Percentiles rank a stretch among this genome's conserved stretches.
These are phyloP conservation scores for Torulaspora gathmanii DNA, from an alignment of 805 yeast species.

Conservation along the genomic window DNA sequence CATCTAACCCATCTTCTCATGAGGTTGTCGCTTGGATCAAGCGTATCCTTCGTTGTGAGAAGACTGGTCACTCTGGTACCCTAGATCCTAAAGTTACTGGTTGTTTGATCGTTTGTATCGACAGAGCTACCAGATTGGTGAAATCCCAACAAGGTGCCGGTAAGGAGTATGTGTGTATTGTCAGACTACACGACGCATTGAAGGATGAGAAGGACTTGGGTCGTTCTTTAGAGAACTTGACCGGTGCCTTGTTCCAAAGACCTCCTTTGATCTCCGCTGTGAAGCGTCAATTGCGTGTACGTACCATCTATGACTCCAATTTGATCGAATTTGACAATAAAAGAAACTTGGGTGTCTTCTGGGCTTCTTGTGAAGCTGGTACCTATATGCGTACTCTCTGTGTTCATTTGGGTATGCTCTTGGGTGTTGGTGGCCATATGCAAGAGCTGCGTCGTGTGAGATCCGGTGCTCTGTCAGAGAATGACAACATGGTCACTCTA, in stretches of 20 bases:
- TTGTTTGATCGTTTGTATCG: constrained; percentile 95
- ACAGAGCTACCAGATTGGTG: constrained; percentile 95
- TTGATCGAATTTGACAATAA: constrained; percentile 94
- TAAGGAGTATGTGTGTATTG: constrained; percentile 98
- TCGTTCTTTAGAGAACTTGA: constrained; percentile 83
- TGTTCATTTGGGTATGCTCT: constrained; percentile 96
- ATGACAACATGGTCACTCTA: constrained; percentile 86
- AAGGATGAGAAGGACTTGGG: constrained; percentile 86
- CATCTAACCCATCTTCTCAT: constrained; percentile 96
- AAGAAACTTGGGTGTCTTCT: constrained; percentile 94
- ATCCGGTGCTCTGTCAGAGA: constrained; percentile 91
- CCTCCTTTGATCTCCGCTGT: constrained; percentile 99
- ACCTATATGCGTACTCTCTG: constrained; percentile 99
- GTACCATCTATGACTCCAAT: constrained; percentile 95
- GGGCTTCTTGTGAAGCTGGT: constrained; percentile 99
- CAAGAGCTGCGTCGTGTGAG: constrained; percentile 99
- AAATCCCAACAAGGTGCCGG: constrained; percentile 99
- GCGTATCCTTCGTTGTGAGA: constrained; percentile 89
- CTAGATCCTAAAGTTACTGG: constrained; percentile 99
- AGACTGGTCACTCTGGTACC: constrained; percentile 99
- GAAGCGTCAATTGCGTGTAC: constrained; percentile 96
- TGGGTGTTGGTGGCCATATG: constrained; percentile 99
- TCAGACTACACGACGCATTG: constrained; percentile 88
- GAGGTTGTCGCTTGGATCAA: constrained; percentile 99
- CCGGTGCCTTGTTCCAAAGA: constrained; percentile 98